phyloP scores from a whole-genome alignment of 129 eudicot genomes.

The Pulicaria dysenterica region DNA sequence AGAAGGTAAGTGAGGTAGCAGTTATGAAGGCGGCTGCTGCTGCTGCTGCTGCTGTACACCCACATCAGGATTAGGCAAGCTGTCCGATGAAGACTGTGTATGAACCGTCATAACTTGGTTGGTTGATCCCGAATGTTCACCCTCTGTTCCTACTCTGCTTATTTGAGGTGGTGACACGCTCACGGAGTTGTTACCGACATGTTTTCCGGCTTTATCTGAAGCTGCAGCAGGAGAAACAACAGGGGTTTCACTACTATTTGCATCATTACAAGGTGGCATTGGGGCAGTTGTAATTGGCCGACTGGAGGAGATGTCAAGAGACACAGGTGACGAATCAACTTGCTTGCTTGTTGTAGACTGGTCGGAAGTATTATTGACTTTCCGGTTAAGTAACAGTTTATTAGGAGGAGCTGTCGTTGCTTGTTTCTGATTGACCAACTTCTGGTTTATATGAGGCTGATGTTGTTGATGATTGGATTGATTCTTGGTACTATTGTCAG shows the following conservation, averaged over 20 bases:
- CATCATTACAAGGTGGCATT: slow-evolving; percentile 30
- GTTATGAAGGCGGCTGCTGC: slow-evolving; percentile 40
- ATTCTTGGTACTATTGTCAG: slow-evolving; percentile 41
- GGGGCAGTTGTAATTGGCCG: slow-evolving; percentile 30
- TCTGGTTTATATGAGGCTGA: slow-evolving; percentile 41
- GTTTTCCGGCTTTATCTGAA: slow-evolving; percentile 38
- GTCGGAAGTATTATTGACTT: slow-evolving; percentile 48
- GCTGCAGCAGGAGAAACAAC: slow-evolving; percentile 40
- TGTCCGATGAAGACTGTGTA: slow-evolving; percentile 45
- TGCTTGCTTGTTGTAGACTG: slow-evolving; percentile 36
- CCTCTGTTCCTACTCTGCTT: slow-evolving; percentile 31
- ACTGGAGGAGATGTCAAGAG: slow-evolving; percentile 30
- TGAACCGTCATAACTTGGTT: slow-evolving; percentile 45
- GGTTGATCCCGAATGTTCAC: slow-evolving; percentile 37
- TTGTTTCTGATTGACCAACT: slow-evolving; percentile 50
- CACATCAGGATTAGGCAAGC: slow-evolving; percentile 40
- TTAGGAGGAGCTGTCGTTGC: slow-evolving; percentile 30
- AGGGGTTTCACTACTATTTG: slow-evolving; percentile 34
- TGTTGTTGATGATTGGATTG: slow-evolving; percentile 51
- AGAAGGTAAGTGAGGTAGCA: slow-evolving; percentile 40
- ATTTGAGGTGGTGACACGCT: slow-evolving; percentile 40
- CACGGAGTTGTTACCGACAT: slow-evolving; percentile 36
- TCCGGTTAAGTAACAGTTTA: slow-evolving; percentile 46
- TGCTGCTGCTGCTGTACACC: slow-evolving; percentile 54
- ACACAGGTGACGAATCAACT: slow-evolving; percentile 27